Conservation (phyloP, 306 rosid species). For the Cyamopsis tetragonoloba region DNA sequence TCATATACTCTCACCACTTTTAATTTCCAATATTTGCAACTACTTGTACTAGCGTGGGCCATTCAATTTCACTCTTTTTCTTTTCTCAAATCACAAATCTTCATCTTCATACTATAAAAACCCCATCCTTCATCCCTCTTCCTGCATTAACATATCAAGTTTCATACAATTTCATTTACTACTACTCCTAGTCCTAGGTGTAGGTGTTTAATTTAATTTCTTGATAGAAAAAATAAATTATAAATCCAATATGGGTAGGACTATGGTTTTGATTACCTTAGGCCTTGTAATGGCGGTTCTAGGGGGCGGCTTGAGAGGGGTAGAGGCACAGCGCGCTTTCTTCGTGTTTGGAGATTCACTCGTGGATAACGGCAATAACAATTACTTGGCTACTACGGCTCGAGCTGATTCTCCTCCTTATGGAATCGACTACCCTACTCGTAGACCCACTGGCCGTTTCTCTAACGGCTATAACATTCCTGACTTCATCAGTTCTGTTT, state of each 20-base stretch:
- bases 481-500: constrained; percentile 59
- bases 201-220: no score
- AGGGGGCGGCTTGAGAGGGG: constrained; percentile 18
- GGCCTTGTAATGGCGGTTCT: constrained; percentile 16
- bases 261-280: constrained; percentile 7
- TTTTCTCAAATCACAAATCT: neutral
- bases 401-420: constrained; percentile 68
- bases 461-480: constrained; percentile 83
- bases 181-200: no score
- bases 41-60: constrained; percentile 18
- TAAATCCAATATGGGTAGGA: constrained; percentile 37
- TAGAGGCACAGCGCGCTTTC: constrained; percentile 66
- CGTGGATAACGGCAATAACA: constrained; percentile 77
- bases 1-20: neutral
- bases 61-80: no score
- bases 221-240: no score
- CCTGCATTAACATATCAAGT: neutral
- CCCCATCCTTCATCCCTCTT: neutral
- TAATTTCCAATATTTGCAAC: neutral
- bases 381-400: constrained; percentile 68
- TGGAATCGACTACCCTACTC: constrained; percentile 71
- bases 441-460: constrained; percentile 75
- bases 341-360: constrained; percentile 81
- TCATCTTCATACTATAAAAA: constrained; percentile 1
- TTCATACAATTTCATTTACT: no score